Evolutionary conservation across 2,329 filamentous ascomycete species (phyloP), one percentile per base, ranked within the genome.

Genomic region (Alternaria triticimaculans): DNA sequence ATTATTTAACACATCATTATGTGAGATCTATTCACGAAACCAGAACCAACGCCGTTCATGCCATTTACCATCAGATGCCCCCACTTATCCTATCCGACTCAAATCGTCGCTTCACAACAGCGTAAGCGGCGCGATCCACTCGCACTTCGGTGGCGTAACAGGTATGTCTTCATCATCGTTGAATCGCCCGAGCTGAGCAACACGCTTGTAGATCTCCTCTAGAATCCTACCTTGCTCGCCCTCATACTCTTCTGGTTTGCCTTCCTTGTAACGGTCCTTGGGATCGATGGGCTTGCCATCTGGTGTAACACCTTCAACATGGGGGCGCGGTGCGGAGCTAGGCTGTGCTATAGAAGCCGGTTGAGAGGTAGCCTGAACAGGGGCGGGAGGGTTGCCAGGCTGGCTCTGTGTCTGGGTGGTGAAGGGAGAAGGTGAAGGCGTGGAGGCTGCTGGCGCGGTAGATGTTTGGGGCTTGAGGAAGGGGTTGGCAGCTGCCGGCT

Each of bases 101-200:
- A 25, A 20, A 10, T 9, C 14, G 8, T 37, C 7, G 20, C 41
- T 33, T 26, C n/a, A 43, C 14, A 33, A 60, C 57, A 63, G 14
- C 18, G 45, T 11, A 30, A 63, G 41, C 5, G 63, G 60, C 28
- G 26, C 63, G 30, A 65, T 65, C 61, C 89, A 95, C 74, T 95
- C 93, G 65, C 88, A 85, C 79, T 89, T 90, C 0, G 94, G 94
- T 20, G 94, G 92, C 49, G 93, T 82, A 70, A 91, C 85, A 0
- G 94, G 94, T 82, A 97, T 91, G 7, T 89, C 72, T 0, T 90
- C 90, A 37, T 88, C 87, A 45, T 87, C 88, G 45, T 87, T 84
- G 78, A 97, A 97, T 30, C 78, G 80, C 0, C 92, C 92, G 20
- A 87, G 87, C 66, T 88, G 84, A 49, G 85, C 82, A 75, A 94